phyloP scores from a whole-genome alignment of 441 rosid species.

The Flueggea neowawraea region DNA sequence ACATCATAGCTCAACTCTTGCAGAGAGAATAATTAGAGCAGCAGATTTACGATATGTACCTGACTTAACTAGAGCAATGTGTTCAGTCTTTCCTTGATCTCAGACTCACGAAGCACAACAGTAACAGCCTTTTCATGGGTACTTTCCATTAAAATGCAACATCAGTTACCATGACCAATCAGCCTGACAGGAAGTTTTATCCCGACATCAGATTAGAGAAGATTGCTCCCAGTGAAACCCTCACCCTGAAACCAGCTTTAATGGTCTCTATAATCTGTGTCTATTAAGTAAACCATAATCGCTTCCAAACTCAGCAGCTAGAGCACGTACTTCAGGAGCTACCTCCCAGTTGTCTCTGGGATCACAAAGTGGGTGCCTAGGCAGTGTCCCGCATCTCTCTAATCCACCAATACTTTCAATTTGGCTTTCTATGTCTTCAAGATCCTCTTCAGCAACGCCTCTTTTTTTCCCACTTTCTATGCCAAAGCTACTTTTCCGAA shows the following conservation, averaged over 20 bases:
- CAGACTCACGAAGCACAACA: too few relatives aligned
- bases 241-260: constrained; percentile 15
- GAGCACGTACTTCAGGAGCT: constrained; percentile 31
- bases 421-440: constrained; percentile 55
- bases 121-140: too few relatives aligned
- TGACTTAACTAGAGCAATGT: too few relatives aligned
- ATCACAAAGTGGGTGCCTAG: constrained; percentile 33
- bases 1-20: too few relatives aligned
- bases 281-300: constrained; percentile 30
- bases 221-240: background rate
- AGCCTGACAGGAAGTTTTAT: too few relatives aligned
- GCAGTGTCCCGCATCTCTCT: constrained; percentile 46
- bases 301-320: constrained; percentile 47
- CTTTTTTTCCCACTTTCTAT: constrained; percentile 46
- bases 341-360: constrained; percentile 44
- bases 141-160: too few relatives aligned
- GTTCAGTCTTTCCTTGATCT: too few relatives aligned
- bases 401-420: constrained; percentile 42
- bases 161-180: too few relatives aligned
- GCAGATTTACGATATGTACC: too few relatives aligned
- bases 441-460: constrained; percentile 62
- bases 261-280: constrained; percentile 20
- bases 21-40: too few relatives aligned
- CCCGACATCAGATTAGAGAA: too few relatives aligned
- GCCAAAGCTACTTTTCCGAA: constrained; percentile 40